Evolutionary conservation across 768 basidiomycete genomes (phyloP).

Genomic region (Tricholoma terreum): DNA sequence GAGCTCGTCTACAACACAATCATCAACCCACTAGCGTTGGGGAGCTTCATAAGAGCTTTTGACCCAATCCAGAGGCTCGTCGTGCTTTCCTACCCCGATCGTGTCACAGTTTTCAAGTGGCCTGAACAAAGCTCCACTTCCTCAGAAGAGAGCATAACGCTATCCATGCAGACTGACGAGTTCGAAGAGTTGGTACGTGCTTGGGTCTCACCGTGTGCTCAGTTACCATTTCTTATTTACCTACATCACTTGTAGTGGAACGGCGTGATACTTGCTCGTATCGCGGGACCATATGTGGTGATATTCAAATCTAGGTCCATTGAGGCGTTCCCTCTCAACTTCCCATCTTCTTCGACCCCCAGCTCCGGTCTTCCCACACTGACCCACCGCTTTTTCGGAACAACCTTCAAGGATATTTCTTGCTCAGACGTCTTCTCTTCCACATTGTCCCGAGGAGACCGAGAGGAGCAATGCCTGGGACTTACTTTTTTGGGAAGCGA

Average conservation of each 20-base stretch:
- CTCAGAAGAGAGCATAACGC: conserved; percentile 9
- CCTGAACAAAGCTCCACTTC: conserved; percentile 10
- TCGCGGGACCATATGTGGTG: conserved; percentile 50
- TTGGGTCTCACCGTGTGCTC: not conserved
- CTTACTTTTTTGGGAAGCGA: conserved; percentile 45
- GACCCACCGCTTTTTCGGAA: conserved; percentile 21
- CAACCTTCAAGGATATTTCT: conserved; percentile 43
- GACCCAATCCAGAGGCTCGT: conserved; percentile 29
- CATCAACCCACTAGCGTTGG: conserved; percentile 14
- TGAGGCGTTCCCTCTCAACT: conserved; percentile 38
- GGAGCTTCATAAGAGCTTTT: conserved; percentile 32
- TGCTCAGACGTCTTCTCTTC: conserved; percentile 30
- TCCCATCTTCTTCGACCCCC: conserved; percentile 1
- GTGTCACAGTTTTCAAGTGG: conserved; percentile 41
- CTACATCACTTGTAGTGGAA: conserved; percentile 29
- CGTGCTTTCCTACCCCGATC: conserved; percentile 26
- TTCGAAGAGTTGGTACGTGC: conserved; percentile 34
- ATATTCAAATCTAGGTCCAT: conserved; percentile 50
- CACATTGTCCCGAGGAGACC: conserved; percentile 11
- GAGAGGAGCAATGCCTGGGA: conserved; percentile 1
- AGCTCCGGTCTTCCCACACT: conserved; percentile 6
- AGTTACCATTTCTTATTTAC: conserved; percentile 1
- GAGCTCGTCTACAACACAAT: conserved; percentile 16
- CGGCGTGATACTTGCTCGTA: conserved; percentile 38
- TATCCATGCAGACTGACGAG: conserved; percentile 19